These are phyloP conservation scores for Yamadazyma membranifaciens DNA, from an alignment of 1,139 yeast species.

Conservation along the genomic window DNA sequence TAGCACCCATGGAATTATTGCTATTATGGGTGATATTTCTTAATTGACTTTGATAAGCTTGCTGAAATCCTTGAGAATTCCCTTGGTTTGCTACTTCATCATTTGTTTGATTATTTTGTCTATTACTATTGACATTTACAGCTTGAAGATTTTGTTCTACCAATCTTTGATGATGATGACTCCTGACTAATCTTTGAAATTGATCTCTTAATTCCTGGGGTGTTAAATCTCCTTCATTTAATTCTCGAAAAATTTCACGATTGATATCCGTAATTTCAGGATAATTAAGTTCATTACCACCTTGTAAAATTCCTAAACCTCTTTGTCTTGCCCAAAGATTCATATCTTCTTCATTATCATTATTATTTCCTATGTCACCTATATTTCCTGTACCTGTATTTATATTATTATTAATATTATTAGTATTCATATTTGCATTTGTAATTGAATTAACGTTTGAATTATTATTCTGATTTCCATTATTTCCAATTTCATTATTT, in stretches of 20 bases:
- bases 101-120: slow-evolving; percentile 9
- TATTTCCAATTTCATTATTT: slow-evolving; percentile 2
- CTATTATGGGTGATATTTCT: not conserved
- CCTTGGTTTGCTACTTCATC: not conserved
- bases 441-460: not conserved
- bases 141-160: slow-evolving; percentile 15
- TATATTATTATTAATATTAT: not conserved
- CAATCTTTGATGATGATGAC: slow-evolving; percentile 27
- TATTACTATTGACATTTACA: not conserved
- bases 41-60: slow-evolving; percentile 3
- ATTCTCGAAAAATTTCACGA: slow-evolving; percentile 35
- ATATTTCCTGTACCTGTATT: not conserved
- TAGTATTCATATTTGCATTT: not conserved
- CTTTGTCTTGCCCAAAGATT: slow-evolving; percentile 32
- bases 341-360: slow-evolving; percentile 26
- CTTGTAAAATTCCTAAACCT: slow-evolving; percentile 30
- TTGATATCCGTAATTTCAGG: slow-evolving; percentile 31
- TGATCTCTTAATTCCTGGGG: slow-evolving; percentile 42
- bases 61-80: not conserved
- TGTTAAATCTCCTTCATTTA: slow-evolving; percentile 33
- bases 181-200: slow-evolving; percentile 33
- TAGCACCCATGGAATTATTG: not conserved
- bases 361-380: not conserved
- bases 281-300: slow-evolving; percentile 16
- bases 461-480: not conserved